phyloP scores from a whole-genome alignment of 2,329 filamentous ascomycete genomes.

The Colletotrichum cereale region DNA sequence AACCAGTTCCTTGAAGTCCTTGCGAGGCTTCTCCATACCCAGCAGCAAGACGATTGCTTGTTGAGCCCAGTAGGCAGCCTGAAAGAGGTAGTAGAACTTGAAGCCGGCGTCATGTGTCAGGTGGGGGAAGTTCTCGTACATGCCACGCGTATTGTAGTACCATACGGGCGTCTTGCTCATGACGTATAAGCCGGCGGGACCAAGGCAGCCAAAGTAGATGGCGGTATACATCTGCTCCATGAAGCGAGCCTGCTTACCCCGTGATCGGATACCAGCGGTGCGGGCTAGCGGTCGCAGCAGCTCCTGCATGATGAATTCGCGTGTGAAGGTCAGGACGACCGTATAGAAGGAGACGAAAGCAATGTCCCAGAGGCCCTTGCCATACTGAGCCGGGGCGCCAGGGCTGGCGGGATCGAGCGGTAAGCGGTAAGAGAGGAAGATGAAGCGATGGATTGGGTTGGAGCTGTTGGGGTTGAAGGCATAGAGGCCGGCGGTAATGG shows the following conservation, averaged over 20 bases:
- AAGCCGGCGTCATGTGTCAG: slow-evolving; percentile 81
- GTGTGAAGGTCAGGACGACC: slow-evolving; percentile 89
- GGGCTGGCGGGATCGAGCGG: slow-evolving; percentile 60
- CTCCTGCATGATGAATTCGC: slow-evolving; percentile 96
- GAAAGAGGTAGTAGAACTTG: slow-evolving; percentile 96
- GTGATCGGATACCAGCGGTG: slow-evolving; percentile 75
- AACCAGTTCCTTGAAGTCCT: slow-evolving; percentile 95
- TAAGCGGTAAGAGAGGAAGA: slow-evolving; percentile 91
- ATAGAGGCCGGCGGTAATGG: slow-evolving; percentile 75
- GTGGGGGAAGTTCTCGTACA: slow-evolving; percentile 93
- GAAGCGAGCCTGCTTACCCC: slow-evolving; percentile 87
- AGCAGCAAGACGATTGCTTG: slow-evolving; percentile 90
- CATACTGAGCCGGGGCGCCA: slow-evolving; percentile 75
- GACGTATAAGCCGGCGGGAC: slow-evolving; percentile 87
- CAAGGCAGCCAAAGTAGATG: slow-evolving; percentile 86
- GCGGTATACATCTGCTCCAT: slow-evolving; percentile 98
- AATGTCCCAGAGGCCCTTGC: slow-evolving; percentile 88
- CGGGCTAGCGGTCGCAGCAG: slow-evolving; percentile 82
- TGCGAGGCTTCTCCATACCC: slow-evolving; percentile 91
- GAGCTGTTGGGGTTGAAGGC: slow-evolving; percentile 79
- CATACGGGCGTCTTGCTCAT: slow-evolving; percentile 93
- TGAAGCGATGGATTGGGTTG: slow-evolving; percentile 83
- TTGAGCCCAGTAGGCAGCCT: slow-evolving; percentile 96
- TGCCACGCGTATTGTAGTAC: slow-evolving; percentile 93
- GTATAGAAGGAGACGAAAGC: slow-evolving; percentile 92